A percentile compares a stretch with the other conserved stretches of the same genome.
phyloP scores from a whole-genome alignment of 1,284 basidiomycete genomes.

The Apiotrichum brassicae region DNA sequence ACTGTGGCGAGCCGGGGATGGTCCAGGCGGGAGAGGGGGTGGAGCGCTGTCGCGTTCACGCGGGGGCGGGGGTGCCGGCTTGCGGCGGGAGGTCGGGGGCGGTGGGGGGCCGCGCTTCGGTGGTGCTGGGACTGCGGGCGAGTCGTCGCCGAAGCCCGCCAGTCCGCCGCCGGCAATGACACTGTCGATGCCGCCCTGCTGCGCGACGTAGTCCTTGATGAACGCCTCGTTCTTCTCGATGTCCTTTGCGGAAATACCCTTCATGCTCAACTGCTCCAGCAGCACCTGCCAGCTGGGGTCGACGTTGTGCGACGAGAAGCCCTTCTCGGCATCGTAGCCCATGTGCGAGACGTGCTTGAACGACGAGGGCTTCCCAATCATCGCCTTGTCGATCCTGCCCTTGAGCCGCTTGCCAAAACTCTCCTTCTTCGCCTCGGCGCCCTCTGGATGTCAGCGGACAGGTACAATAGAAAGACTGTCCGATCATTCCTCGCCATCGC shows the following conservation, averaged over 20 bases:
- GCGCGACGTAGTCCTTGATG: constrained; percentile 74
- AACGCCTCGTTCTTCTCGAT: constrained; percentile 77
- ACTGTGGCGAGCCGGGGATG: constrained; percentile 47
- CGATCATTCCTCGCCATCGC: not conserved
- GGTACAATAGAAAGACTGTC: too few relatives aligned
- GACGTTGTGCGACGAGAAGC: constrained; percentile 81
- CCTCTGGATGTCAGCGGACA: constrained; percentile 4
- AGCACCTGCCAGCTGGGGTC: constrained; percentile 86
- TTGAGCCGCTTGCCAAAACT: constrained; percentile 54
- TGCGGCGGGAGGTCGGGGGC: constrained; percentile 44
- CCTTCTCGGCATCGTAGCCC: constrained; percentile 81
- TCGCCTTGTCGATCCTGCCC: constrained; percentile 76
- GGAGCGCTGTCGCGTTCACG: constrained; percentile 37
- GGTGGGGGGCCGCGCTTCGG: constrained; percentile 33
- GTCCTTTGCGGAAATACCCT: constrained; percentile 61
- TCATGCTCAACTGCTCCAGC: constrained; percentile 62
- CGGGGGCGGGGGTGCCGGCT: constrained; percentile 47
- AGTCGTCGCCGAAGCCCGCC: constrained; percentile 3
- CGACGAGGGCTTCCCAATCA: constrained; percentile 75
- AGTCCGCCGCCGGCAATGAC: not conserved
- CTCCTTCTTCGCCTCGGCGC: constrained; percentile 28
- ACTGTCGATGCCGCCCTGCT: constrained; percentile 50
- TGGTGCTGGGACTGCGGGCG: constrained; percentile 15
- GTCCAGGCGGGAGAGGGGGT: constrained; percentile 22
- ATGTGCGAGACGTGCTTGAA: constrained; percentile 93